Base-by-base conservation (phyloP, 768 basidiomycete genomes). In the Strobilomyces dryophilus region DNA sequence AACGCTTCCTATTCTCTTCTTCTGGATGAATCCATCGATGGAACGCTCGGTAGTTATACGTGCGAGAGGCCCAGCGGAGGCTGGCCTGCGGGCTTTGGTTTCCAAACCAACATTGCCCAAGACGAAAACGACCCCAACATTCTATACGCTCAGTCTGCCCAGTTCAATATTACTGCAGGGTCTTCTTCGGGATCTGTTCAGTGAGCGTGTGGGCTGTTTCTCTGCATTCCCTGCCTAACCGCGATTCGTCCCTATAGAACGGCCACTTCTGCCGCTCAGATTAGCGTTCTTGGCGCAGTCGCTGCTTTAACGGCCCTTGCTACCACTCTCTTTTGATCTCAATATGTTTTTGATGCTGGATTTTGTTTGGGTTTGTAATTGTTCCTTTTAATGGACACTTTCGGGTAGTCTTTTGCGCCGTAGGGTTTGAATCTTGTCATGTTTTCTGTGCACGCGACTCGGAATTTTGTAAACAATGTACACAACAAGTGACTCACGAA, bases 91-190 rank as follows among this genome's bases (percentile, higher is more conserved):
- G 86, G 84, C 51, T 51, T 57, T 32, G 73, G 69, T 34, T 94
- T 79, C 79, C 84, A 80, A 51, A 76, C 94, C 69, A 90, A 93
- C 73, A 68, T 94, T 26, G 81, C 85, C 54, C 62, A 74, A 59
- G 75, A 79, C 57, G 56, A 74, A 3, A 50, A 76, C 18, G 47
- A 81, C 48, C 71, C 79, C 20, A 62, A 68, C 66, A 69, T 70
- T 47, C 82, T 93, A 59, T 76, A 81, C 49, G 89, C 90, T 36
- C 89, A 93, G 70, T 91, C 89, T 17, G 46, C 51, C 26, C 64
- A 80, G 51, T 94, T 92, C 69, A 70, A 65, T 60, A 81, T 84
- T 65, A 67, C 66, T 39, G 53, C 54, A 1, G 27, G 53, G 27
- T 55, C 64, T 32, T 56, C 66, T 14, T 36, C 58, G 40, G 29